Conservation (phyloP, 78 protist species). For the Creolimax fragrantissima region DNA sequence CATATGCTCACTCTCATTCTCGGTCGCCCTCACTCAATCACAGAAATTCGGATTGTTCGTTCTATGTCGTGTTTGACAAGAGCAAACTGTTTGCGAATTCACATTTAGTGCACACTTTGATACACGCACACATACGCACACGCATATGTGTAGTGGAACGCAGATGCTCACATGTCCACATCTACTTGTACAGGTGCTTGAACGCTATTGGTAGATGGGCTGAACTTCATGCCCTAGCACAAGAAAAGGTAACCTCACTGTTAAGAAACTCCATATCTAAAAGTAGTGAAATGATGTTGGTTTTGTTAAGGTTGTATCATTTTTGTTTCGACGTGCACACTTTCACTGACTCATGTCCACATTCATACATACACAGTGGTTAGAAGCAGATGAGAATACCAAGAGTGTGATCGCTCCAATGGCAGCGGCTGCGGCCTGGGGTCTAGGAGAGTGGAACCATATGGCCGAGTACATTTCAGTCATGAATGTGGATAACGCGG, state of each 20-base stretch:
- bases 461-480: neutral
- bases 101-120: neutral
- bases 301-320: too few relatives aligned
- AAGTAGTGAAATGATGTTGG: too few relatives aligned
- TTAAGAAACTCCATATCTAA: too few relatives aligned
- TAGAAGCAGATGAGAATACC: neutral
- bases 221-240: slow-evolving; percentile 25
- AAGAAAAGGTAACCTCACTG: neutral
- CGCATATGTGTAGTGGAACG: too few relatives aligned
- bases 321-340: neutral
- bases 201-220: slow-evolving; percentile 2
- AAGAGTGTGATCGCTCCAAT: slow-evolving; percentile 60
- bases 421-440: slow-evolving; percentile 86
- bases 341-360: neutral
- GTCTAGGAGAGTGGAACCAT: neutral
- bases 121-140: neutral
- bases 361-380: slow-evolving; percentile 41
- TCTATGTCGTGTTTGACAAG: too few relatives aligned
- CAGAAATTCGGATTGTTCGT: too few relatives aligned
- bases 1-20: too few relatives aligned
- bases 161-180: too few relatives aligned
- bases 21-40: too few relatives aligned
- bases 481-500: neutral
- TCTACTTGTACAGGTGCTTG: too few relatives aligned
- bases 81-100: too few relatives aligned